Conservation (phyloP, 2,329 filamentous ascomycete genomes). For the Cadophora malorum region DNA sequence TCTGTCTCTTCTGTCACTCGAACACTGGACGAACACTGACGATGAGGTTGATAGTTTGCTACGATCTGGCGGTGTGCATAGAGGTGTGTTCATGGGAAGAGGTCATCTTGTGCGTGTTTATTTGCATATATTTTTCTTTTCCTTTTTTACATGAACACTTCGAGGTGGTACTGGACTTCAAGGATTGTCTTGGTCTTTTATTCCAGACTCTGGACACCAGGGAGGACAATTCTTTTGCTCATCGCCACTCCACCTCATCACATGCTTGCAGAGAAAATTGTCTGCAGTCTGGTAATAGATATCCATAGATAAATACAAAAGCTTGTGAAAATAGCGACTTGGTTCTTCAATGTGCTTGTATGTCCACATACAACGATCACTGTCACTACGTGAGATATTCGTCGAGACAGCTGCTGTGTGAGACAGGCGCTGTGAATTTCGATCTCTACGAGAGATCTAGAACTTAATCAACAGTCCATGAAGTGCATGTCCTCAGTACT, state of each 20-base stretch:
- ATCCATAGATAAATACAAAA: constrained; percentile 2
- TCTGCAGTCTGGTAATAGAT: not conserved
- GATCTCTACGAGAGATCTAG: too few species aligned
- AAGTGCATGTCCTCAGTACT: not conserved
- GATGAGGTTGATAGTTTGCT: not conserved
- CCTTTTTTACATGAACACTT: too few species aligned
- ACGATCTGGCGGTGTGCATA: not conserved
- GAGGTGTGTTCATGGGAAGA: not conserved
- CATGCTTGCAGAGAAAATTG: not conserved
- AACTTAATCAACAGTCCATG: not conserved
- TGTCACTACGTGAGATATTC: too few species aligned
- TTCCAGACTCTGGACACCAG: not conserved
- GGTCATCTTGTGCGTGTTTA: not conserved
- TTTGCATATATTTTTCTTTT: not conserved
- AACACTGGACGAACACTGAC: not conserved
- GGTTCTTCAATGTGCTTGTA: not conserved
- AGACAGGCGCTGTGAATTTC: too few species aligned
- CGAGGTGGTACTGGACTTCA: not conserved
- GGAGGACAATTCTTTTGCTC: not conserved
- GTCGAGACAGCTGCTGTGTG: too few species aligned
- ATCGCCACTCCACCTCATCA: not conserved
- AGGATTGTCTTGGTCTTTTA: not conserved
- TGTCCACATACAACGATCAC: not conserved
- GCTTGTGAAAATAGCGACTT: not conserved
- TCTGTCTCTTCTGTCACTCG: not conserved